Percentiles rank a stretch among this genome's conserved stretches.
phyloP scores from a whole-genome alignment of 768 basidiomycete species.

The Boletus patriciae region DNA sequence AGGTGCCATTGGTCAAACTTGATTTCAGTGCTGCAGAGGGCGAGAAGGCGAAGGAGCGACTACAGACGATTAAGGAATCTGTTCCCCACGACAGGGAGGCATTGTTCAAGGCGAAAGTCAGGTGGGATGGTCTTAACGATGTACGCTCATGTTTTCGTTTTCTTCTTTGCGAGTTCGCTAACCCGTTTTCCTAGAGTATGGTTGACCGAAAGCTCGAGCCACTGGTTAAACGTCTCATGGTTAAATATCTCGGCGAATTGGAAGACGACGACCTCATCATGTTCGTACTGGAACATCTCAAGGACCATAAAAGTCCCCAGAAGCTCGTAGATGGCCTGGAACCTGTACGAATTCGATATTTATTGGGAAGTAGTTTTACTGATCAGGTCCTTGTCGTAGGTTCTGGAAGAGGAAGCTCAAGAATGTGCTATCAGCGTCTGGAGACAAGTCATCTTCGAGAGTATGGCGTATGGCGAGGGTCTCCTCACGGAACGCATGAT shows the following conservation, averaged over 20 bases:
- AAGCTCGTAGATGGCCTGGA: slow-evolving; percentile 89
- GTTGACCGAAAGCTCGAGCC: slow-evolving; percentile 88
- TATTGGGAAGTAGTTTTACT: background rate
- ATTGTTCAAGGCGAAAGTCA: slow-evolving; percentile 79
- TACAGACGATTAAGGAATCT: slow-evolving; percentile 72
- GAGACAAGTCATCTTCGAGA: slow-evolving; percentile 94
- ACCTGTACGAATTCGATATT: slow-evolving; percentile 60
- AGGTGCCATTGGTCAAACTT: slow-evolving; percentile 83
- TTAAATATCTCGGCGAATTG: slow-evolving; percentile 85
- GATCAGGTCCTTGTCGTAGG: slow-evolving; percentile 44
- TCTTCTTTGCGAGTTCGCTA: slow-evolving; percentile 10
- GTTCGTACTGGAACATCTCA: slow-evolving; percentile 90
- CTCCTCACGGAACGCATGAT: slow-evolving; percentile 83
- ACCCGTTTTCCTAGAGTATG: slow-evolving; percentile 52
- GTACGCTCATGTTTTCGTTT: slow-evolving; percentile 44
- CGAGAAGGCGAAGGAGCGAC: slow-evolving; percentile 74
- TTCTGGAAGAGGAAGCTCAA: slow-evolving; percentile 87
- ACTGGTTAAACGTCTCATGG: slow-evolving; percentile 78
- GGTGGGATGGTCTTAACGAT: slow-evolving; percentile 90
- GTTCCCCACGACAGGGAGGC: slow-evolving; percentile 78
- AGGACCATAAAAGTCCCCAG: slow-evolving; percentile 82
- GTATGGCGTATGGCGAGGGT: slow-evolving; percentile 89
- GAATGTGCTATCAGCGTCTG: slow-evolving; percentile 79
- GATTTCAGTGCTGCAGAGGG: slow-evolving; percentile 85
- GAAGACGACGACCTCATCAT: slow-evolving; percentile 93